These are phyloP conservation scores for Galeopsis tetrahit DNA, from an alignment of 257 asterid species.

Conservation along the genomic window DNA sequence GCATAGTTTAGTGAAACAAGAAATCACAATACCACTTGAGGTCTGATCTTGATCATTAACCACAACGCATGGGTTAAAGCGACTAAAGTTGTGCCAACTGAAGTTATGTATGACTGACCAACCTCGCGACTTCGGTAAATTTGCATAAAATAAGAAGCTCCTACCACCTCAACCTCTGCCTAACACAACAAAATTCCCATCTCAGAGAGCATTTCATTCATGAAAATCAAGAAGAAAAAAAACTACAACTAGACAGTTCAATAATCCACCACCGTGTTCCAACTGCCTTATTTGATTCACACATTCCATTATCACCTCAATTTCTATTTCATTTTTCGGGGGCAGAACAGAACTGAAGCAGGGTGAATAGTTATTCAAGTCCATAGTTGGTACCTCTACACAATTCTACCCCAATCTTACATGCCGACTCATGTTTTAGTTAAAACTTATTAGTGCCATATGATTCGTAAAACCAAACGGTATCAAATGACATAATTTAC, in stretches of 20 bases:
- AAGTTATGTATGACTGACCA: constrained; percentile 89
- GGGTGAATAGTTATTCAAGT: not conserved
- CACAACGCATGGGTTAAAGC: constrained; percentile 83
- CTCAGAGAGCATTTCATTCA: constrained; percentile 22
- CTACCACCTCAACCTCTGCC: constrained; percentile 53
- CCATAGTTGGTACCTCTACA: not conserved
- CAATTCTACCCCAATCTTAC: not conserved
- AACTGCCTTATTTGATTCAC: constrained; percentile 3
- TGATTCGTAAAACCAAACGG: not conserved
- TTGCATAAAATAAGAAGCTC: constrained; percentile 67
- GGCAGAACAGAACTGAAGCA: too few species aligned
- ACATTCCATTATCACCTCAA: not conserved
- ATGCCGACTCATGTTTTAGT: constrained; percentile 1
- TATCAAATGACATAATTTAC: constrained; percentile 37
- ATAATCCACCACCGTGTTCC: constrained; percentile 11
- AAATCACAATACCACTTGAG: constrained; percentile 75
- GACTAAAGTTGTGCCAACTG: constrained; percentile 81
- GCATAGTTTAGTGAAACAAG: constrained; percentile 6
- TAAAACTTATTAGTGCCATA: not conserved
- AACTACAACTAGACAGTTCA: constrained; percentile 21
- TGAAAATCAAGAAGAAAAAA: not conserved
- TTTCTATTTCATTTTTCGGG: not conserved
- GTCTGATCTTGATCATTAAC: constrained; percentile 90
- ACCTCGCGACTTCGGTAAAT: constrained; percentile 92
- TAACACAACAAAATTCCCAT: constrained; percentile 43